Evolutionary conservation across 139 green algal genomes (phyloP).

Genomic region (Chlorella sp.): DNA sequence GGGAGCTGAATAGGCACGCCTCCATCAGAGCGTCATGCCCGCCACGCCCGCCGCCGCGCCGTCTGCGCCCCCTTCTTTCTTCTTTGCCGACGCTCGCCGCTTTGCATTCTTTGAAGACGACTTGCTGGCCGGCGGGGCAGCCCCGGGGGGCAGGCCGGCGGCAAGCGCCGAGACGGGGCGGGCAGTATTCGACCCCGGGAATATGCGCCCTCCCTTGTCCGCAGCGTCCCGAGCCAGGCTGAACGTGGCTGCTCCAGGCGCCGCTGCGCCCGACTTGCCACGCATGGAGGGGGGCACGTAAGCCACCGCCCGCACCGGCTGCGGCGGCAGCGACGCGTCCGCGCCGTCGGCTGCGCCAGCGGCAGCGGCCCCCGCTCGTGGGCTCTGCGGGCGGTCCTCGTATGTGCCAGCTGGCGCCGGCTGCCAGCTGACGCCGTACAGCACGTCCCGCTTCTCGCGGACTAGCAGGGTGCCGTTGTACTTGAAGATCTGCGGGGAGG

Average conservation of each 20-base stretch:
- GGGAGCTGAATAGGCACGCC: too few relatives aligned
- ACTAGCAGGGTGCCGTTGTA: conserved; percentile 79
- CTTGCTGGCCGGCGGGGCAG: conserved; percentile 55
- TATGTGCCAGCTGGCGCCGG: conserved; percentile 38
- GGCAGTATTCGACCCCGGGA: not conserved
- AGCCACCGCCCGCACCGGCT: conserved; percentile 36
- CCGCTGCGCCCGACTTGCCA: conserved; percentile 26
- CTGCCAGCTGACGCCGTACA: conserved; percentile 73
- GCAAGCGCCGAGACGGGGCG: not conserved
- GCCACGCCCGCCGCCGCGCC: conserved; percentile 21
- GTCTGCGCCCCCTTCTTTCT: conserved; percentile 46
- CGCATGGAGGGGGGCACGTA: conserved; percentile 69
- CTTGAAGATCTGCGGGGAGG: conserved; percentile 61
- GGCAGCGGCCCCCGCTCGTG: conserved; percentile 41
- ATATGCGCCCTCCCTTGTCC: conserved; percentile 53
- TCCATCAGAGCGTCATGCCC: conserved; percentile 15
- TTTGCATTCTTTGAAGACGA: conserved; percentile 79
- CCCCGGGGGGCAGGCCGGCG: conserved; percentile 54
- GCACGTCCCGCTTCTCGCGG: conserved; percentile 60
- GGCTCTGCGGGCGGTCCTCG: conserved; percentile 73
- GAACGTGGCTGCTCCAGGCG: conserved; percentile 51
- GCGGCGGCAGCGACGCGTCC: conserved; percentile 11
- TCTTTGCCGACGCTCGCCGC: conserved; percentile 44
- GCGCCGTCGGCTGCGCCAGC: conserved; percentile 49
- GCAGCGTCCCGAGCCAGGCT: conserved; percentile 58